These are phyloP conservation scores for Zizania latifolia DNA, from an alignment of 176 grass and related monocot genomes.

Conservation along the genomic window DNA sequence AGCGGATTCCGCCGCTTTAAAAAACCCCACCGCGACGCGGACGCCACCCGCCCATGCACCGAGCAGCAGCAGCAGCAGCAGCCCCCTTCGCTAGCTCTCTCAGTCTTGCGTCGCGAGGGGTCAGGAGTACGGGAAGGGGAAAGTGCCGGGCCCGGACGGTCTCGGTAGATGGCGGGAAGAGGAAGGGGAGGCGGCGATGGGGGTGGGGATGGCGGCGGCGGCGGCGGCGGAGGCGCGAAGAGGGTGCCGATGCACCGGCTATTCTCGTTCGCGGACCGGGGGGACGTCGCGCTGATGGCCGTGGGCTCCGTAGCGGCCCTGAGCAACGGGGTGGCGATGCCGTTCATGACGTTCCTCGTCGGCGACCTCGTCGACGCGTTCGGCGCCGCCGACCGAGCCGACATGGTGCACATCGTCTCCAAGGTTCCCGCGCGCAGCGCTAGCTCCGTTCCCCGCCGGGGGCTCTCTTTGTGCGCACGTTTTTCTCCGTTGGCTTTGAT, in stretches of 20 bases:
- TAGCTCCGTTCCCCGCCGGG: too few relatives aligned
- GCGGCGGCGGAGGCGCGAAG: background rate
- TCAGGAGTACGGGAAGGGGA: too few relatives aligned
- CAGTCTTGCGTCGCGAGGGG: too few relatives aligned
- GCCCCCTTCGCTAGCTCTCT: too few relatives aligned
- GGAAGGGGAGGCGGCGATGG: too few relatives aligned
- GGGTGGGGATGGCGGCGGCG: too few relatives aligned
- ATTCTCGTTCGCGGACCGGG: slow-evolving; percentile 34
- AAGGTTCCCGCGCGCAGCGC: slow-evolving; percentile 27
- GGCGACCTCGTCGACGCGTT: slow-evolving; percentile 36
- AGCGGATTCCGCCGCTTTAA: too few relatives aligned
- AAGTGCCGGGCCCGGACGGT: too few relatives aligned
- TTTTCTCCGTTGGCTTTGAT: background rate
- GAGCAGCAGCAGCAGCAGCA: too few relatives aligned
- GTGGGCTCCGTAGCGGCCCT: slow-evolving; percentile 33
- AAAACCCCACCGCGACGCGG: too few relatives aligned
- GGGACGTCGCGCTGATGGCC: slow-evolving; percentile 27
- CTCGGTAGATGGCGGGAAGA: too few relatives aligned
- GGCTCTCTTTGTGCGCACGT: background rate
- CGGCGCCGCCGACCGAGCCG: slow-evolving; percentile 14
- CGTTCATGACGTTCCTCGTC: slow-evolving; percentile 37
- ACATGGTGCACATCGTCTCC: slow-evolving; percentile 29
- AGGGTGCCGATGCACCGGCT: slow-evolving; percentile 24
- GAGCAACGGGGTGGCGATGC: slow-evolving; percentile 30
- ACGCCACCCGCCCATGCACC: too few relatives aligned